Evolutionary conservation across 2,329 filamentous ascomycete genomes (phyloP).

Genomic region (Trichoderma simmonsii): DNA sequence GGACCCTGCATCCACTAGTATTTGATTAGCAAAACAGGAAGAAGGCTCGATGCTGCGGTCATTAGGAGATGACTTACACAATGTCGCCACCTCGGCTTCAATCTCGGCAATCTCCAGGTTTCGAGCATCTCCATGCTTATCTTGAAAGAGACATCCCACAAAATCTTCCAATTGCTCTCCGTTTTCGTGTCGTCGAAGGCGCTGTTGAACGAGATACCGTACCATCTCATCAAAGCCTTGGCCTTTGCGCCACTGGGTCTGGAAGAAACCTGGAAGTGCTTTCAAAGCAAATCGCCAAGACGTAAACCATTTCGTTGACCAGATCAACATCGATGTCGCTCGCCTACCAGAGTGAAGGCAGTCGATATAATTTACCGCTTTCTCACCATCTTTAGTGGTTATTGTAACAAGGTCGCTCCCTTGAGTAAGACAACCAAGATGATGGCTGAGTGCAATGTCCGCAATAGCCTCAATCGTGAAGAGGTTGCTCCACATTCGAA

Average conservation of each 20-base stretch:
- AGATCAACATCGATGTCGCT: background rate
- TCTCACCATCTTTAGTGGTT: background rate
- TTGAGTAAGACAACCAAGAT: background rate
- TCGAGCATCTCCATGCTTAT: background rate
- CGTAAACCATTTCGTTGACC: background rate
- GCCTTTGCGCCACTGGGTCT: background rate
- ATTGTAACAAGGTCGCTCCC: background rate
- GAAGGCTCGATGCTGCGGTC: background rate
- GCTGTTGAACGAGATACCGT: background rate
- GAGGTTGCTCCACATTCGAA: background rate
- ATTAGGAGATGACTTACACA: background rate
- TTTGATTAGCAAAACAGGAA: background rate
- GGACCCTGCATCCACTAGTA: background rate
- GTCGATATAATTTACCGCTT: background rate
- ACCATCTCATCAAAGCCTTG: background rate
- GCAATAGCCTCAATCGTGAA: background rate
- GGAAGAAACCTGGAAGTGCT: background rate
- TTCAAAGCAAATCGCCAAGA: background rate
- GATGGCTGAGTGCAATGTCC: background rate
- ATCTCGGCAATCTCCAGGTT: background rate
- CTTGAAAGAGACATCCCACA: background rate
- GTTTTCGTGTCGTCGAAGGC: background rate
- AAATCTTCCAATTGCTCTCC: background rate
- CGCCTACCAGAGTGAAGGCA: background rate
- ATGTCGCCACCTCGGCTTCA: background rate